Percentiles rank a stretch among this genome's conserved stretches.
These are phyloP conservation scores for Fusarium gaditjirri DNA, from an alignment of 2,329 filamentous ascomycete species.

Conservation along the genomic window DNA sequence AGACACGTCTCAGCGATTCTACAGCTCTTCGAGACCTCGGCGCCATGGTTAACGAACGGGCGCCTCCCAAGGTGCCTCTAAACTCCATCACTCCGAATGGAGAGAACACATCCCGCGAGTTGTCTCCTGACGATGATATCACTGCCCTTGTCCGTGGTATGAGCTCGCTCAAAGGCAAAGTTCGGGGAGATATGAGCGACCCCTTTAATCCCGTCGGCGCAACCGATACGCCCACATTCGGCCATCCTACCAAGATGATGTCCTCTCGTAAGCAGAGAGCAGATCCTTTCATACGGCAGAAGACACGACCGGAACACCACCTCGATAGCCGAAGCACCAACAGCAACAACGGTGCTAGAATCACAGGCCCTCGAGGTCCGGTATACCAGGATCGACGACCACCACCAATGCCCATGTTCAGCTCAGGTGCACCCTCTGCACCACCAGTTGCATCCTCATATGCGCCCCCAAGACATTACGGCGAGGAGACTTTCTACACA, in stretches of 20 bases:
- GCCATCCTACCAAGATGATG: constrained; percentile 56
- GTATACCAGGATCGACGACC: constrained; percentile 59
- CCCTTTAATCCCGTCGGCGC: constrained; percentile 22
- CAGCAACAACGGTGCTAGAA: constrained; percentile 50
- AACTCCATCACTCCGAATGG: constrained; percentile 52
- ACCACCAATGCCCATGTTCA: constrained; percentile 60
- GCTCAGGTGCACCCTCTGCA: constrained; percentile 49
- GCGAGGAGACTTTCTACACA: constrained; percentile 69
- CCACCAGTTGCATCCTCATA: constrained; percentile 18
- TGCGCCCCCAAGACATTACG: constrained; percentile 35
- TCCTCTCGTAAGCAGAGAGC: constrained; percentile 66
- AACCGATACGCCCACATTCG: constrained; percentile 47
- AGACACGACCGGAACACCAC: constrained; percentile 67
- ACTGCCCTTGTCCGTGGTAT: constrained; percentile 47
- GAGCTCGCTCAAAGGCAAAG: constrained; percentile 41
- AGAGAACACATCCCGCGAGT: constrained; percentile 41
- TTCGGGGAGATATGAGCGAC: constrained; percentile 24
- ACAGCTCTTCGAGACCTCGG: constrained; percentile 32
- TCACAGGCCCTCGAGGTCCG: constrained; percentile 60
- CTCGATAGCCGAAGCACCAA: constrained; percentile 50
- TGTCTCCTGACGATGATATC: constrained; percentile 50
- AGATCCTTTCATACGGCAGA: constrained; percentile 64
- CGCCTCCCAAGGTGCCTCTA: constrained; percentile 56
- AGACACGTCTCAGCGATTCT: constrained; percentile 14
- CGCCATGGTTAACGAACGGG: constrained; percentile 61